Percentiles rank a stretch among this genome's conserved stretches.
phyloP scores from a whole-genome alignment of 2,329 filamentous ascomycete genomes.

The Trichoderma sp. region DNA sequence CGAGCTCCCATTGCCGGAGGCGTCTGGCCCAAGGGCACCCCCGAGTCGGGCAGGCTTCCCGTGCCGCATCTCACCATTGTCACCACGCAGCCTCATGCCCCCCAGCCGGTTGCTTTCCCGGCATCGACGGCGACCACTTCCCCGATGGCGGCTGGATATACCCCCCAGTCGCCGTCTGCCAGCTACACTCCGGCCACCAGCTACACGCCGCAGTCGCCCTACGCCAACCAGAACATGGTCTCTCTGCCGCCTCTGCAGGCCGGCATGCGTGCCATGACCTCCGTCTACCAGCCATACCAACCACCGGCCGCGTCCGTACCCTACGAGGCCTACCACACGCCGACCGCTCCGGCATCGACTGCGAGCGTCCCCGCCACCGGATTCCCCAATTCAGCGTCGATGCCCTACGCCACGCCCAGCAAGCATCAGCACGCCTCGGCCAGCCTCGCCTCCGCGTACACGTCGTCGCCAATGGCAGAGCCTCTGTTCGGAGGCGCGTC shows the following conservation, averaged over 20 bases:
- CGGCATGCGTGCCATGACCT: conserved; percentile 68
- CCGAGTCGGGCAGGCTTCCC: conserved; percentile 51
- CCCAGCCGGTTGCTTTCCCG: conserved; percentile 32
- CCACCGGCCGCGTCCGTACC: neutral
- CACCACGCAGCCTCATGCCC: conserved; percentile 38
- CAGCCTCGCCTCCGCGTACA: conserved; percentile 37
- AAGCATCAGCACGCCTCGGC: conserved; percentile 37
- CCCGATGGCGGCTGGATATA: neutral
- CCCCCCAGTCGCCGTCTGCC: conserved; percentile 15
- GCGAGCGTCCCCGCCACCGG: conserved; percentile 25
- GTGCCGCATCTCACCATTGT: conserved; percentile 69
- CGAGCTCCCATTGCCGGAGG: conserved; percentile 23
- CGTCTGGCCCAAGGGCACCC: conserved; percentile 23
- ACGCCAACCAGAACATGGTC: conserved; percentile 35
- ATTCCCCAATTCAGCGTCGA: conserved; percentile 28
- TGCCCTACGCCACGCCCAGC: conserved; percentile 48
- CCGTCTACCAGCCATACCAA: conserved; percentile 60
- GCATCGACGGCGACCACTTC: neutral
- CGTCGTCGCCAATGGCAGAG: conserved; percentile 67
- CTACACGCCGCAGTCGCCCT: conserved; percentile 42
- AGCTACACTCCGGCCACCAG: conserved; percentile 23
- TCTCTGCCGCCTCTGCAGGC: conserved; percentile 62
- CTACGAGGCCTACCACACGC: conserved; percentile 23
- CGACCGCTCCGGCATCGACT: conserved; percentile 25
- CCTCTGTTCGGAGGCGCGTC: conserved; percentile 51